Evolutionary conservation across 2,329 filamentous ascomycete genomes (phyloP), one percentile per base, ranked within the genome.

Genomic region (Biscogniauxia mediterranea): DNA sequence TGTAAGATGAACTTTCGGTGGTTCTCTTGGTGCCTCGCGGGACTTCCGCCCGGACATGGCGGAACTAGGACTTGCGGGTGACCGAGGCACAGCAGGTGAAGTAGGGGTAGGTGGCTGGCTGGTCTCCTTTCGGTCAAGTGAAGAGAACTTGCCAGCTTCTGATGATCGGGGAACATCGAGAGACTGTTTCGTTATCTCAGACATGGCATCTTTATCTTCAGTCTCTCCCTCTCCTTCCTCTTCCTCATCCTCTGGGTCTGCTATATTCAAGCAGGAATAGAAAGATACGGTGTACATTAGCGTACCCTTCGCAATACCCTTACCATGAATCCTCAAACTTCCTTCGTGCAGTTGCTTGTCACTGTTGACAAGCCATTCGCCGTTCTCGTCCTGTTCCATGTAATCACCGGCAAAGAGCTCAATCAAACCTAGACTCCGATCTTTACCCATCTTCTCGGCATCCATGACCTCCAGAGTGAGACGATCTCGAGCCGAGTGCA

Each of bases 401-500:
- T 91, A 98, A 64, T 98, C 92, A 19, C 88, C 81, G 8, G 90
- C 88, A 57, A 85, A 81, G 25, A 97, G 77, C 67, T 98, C 93
- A 19, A 95, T 79, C 58, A 90, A 83, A 57, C 95, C 95, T 38
- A 99, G 83, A 51, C 90, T 90, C 60, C 95, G 89, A 75, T 99
- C 95, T 74, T 93, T 95, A 70, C 92, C 92, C 71, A 98, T 83
- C 68, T 88, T 93, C 77, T 99, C 95, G 63, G 95, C 88, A 70
- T 99, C 95, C 94, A 99, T 97, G 66, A 98, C 93, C 75, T 99
- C 95, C 19, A 99, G 79, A 0, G 88, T 87, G 28, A 99, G 81
- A 71, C 90, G 92, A 74, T 99, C 95, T 32, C 92, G 89, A 15
- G 85, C 71, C 6, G 89, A 93, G 74, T 97, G 94, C 60, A 99